These are phyloP conservation scores for Phytophthora tentaculata DNA, from an alignment of 352 stramenopile species.

Conservation along the genomic window DNA sequence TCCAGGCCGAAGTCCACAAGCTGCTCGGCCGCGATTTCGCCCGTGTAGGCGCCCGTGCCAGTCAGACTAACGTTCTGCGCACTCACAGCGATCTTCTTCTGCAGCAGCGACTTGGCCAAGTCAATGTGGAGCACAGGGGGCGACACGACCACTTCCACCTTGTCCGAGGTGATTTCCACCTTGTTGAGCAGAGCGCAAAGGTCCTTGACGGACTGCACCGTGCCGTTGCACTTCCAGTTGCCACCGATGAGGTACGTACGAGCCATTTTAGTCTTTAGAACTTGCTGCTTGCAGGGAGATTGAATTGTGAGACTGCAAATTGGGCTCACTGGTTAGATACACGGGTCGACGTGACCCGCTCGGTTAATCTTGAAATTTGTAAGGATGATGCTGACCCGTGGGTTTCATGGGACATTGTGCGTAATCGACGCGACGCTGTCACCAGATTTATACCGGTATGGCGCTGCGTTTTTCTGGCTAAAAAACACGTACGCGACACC, in stretches of 20 bases:
- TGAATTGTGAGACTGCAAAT: conserved; percentile 19
- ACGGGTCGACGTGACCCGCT: background rate
- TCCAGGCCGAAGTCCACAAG: conserved; percentile 73
- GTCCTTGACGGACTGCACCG: conserved; percentile 85
- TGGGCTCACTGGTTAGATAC: conserved; percentile 1
- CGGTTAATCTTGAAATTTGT: background rate
- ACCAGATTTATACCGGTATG: background rate
- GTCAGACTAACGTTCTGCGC: conserved; percentile 89
- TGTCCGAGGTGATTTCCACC: conserved; percentile 63
- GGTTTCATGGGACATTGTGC: conserved; percentile 9
- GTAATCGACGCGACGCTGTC: conserved; percentile 15
- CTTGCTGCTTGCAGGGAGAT: conserved; percentile 20
- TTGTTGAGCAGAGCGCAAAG: conserved; percentile 88
- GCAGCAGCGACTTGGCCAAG: conserved; percentile 53
- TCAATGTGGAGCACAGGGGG: conserved; percentile 67
- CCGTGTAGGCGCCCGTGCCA: conserved; percentile 92
- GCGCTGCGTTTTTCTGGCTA: conserved; percentile 1
- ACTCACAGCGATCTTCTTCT: conserved; percentile 74
- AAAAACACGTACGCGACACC: background rate
- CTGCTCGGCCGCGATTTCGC: conserved; percentile 90
- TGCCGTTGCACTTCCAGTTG: conserved; percentile 73
- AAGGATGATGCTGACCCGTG: background rate
- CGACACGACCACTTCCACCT: conserved; percentile 80
- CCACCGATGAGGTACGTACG: conserved; percentile 53
- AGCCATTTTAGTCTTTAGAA: conserved; percentile 22